Base-by-base conservation (phyloP, 257 asterid genomes). In the Euphrasia confusa region DNA sequence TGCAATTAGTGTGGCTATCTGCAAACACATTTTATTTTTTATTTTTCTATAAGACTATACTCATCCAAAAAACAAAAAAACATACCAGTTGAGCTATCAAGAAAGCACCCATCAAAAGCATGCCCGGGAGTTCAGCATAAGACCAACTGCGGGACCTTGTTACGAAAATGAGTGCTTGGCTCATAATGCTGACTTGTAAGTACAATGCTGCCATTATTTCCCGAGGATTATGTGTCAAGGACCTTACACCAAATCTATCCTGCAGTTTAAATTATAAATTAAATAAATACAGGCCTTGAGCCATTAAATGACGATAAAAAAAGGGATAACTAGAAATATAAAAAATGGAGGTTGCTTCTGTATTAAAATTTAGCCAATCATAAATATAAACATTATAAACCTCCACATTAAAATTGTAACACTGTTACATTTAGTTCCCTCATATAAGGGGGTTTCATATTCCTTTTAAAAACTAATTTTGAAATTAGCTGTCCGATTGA, bases 151-250 rank as follows among this genome's bases (percentile, higher is more conserved):
- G 85, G 0, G 97, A 87, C 48, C 97, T 70, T 32, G 97, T 90
- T 18, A 90, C 97, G 32, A 90, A 90, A 59, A 90, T 90, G 44
- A 90, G 85, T 64, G 97, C 95, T 73, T 87, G 96, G 65, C 97
- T 90, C n/a, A 90, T 84, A n/a, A 85, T 82, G 67, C 98, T 90
- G 75, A 90, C 98, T 90, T 90, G 98, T 68, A 90, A 85, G 84
- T 90, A 90, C 1, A 90, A 53, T 44, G 88, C 95, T 61, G 95
- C 91, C 94, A 85, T 88, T 87, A 85, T 82, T 71, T 90, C 91
- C 18, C 68, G 1, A 10, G 80, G 76, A 49, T 48, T 83, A 0
- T 58, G 4, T 56, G 58, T 72, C 27, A 90, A 68, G 54, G 63
- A n/a, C 71, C 60, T 82, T 10, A 90, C 98, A 21, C 89, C 89